These are phyloP conservation scores for Dictyostelium brefeldianum DNA, from an alignment of 78 protist species.

Conservation along the genomic window DNA sequence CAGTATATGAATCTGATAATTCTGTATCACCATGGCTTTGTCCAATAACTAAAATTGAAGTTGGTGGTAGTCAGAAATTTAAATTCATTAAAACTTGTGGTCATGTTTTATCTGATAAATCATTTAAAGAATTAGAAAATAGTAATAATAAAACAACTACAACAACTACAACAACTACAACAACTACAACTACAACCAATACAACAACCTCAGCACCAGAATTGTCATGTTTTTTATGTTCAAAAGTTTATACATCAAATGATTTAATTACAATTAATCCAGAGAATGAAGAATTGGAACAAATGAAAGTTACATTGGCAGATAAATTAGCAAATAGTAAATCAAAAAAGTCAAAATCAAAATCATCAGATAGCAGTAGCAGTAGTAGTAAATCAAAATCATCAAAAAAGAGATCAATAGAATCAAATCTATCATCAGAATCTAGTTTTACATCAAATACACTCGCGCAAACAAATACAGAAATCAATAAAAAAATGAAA, in stretches of 20 bases:
- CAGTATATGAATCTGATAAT: background rate
- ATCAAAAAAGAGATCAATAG: conserved; percentile 28
- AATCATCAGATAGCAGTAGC: too few relatives aligned
- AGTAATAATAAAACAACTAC: background rate
- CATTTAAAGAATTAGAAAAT: conserved; percentile 5
- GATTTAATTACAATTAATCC: conserved; percentile 38
- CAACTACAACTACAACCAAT: too few relatives aligned
- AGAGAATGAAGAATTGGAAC: conserved; percentile 7
- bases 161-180: background rate
- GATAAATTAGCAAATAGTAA: background rate
- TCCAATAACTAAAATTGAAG: conserved; percentile 54
- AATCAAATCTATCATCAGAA: conserved; percentile 11
- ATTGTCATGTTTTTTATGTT: conserved; percentile 24
- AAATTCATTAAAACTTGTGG: conserved; percentile 43
- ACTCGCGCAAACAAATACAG: conserved; percentile 18
- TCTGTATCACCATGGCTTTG: conserved; percentile 58
- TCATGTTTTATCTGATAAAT: conserved; percentile 54
- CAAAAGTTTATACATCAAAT: background rate
- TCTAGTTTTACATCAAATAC: conserved; percentile 14
- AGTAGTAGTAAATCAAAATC: background rate
- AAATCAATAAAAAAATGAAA: conserved; percentile 35
- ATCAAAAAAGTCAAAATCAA: conserved; percentile 1
- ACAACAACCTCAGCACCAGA: too few relatives aligned
- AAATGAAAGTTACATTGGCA: conserved; percentile 21
- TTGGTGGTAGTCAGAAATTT: conserved; percentile 50